Percentiles rank a stretch among this genome's conserved stretches.
Conservation (phyloP, 331 rosid species). For the Arachis monticola region DNA sequence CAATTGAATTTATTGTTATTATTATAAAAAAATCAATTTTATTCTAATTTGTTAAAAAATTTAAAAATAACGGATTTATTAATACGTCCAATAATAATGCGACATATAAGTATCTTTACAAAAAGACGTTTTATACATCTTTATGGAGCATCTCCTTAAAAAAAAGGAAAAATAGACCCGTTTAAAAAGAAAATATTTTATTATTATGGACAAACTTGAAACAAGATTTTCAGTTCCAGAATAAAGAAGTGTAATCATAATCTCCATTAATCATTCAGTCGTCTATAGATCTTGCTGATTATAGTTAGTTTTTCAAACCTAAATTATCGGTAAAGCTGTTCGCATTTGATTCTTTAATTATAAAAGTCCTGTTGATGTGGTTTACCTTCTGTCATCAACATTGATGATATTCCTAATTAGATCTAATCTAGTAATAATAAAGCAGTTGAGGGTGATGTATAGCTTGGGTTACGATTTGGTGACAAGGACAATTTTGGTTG, state of each 20-base stretch:
- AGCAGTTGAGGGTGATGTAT: conserved; percentile 16
- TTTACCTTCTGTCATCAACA: conserved; percentile 35
- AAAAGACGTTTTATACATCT: too few species aligned
- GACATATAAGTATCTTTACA: too few species aligned
- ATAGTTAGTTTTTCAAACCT: conserved; percentile 19
- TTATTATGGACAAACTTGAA: conserved; percentile 13
- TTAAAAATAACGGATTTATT: too few species aligned
- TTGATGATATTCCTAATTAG: conserved; percentile 10
- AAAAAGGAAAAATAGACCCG: neutral
- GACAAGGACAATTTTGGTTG: conserved; percentile 37
- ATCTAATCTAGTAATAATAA: neutral
- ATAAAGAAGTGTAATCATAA: conserved; percentile 35
- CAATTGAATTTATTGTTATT: too few species aligned
- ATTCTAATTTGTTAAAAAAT: too few species aligned
- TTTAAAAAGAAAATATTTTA: conserved; percentile 24
- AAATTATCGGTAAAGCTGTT: conserved; percentile 27
- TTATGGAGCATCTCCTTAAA: too few species aligned
- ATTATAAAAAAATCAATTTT: too few species aligned
- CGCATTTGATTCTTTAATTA: conserved; percentile 5
- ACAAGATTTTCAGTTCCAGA: conserved; percentile 24
- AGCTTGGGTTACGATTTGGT: conserved; percentile 34
- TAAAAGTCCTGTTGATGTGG: conserved; percentile 1
- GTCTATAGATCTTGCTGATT: conserved; percentile 24
- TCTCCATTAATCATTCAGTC: conserved; percentile 13
- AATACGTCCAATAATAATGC: too few species aligned